Percentiles rank a stretch among this genome's conserved stretches.
Evolutionary conservation across 805 yeast species (phyloP).

Genomic region (Wickerhamiella cacticola): DNA sequence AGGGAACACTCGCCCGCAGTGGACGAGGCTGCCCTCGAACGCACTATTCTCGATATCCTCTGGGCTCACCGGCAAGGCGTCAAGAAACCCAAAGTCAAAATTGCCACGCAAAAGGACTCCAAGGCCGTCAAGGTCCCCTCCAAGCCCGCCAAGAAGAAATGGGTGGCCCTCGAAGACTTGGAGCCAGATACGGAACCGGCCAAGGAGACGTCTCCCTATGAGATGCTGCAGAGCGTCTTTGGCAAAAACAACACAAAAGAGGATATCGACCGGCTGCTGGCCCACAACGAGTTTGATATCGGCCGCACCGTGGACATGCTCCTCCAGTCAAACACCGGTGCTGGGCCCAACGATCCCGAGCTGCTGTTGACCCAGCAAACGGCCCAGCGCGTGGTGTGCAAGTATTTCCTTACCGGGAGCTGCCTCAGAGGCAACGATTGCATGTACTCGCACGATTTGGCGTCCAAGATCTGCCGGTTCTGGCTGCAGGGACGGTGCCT

Average conservation of each 20-base stretch:
- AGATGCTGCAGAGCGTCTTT: conserved; percentile 28
- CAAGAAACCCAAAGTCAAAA: conserved; percentile 16
- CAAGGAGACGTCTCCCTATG: conserved; percentile 29
- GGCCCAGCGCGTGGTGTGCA: conserved; percentile 30
- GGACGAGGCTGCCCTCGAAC: conserved; percentile 26
- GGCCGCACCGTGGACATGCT: conserved; percentile 23
- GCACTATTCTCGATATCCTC: conserved; percentile 32
- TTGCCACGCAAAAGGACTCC: conserved; percentile 17
- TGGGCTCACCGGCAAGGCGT: conserved; percentile 32
- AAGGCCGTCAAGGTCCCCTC: conserved; percentile 15
- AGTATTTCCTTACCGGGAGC: conserved; percentile 34
- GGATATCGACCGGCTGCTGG: conserved; percentile 31
- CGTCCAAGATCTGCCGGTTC: conserved; percentile 35
- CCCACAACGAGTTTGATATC: conserved; percentile 31
- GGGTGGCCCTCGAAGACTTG: conserved; percentile 11
- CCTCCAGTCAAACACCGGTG: conserved; percentile 2
- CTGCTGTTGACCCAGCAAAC: conserved; percentile 17
- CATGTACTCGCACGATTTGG: conserved; percentile 36
- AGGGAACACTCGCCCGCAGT: conserved; percentile 16
- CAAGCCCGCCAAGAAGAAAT: conserved; percentile 12
- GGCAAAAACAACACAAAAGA: conserved; percentile 27
- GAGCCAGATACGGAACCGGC: background rate
- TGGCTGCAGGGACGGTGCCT: conserved; percentile 37
- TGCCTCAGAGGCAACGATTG: conserved; percentile 36
- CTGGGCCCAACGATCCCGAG: conserved; percentile 11